A percentile compares a stretch with the other conserved stretches of the same genome.
Conservation (phyloP, 78 protist genomes). For the Dictyostelium intermedium region DNA sequence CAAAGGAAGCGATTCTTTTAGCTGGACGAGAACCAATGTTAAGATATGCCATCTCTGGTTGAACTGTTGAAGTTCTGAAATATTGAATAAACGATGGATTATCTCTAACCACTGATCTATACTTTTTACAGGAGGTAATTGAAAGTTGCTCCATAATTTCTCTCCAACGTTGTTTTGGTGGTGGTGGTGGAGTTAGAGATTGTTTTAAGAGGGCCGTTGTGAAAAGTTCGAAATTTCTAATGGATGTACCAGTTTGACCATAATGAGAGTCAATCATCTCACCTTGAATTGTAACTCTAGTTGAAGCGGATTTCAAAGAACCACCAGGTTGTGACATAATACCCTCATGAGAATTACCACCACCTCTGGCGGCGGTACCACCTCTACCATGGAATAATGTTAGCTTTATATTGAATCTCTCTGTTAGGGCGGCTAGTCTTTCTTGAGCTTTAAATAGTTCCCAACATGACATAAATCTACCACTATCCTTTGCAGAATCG, state of each 20-base stretch:
- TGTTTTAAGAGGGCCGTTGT: conserved; percentile 80
- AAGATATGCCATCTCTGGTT: conserved; percentile 49
- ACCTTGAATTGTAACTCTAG: conserved; percentile 89
- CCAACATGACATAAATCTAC: conserved; percentile 82
- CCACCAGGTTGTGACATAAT: conserved; percentile 88
- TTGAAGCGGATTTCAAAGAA: conserved; percentile 25
- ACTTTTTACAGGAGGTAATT: conserved; percentile 46
- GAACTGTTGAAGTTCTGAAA: conserved; percentile 84
- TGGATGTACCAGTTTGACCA: conserved; percentile 35
- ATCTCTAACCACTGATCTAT: conserved; percentile 67
- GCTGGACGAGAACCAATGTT: conserved; percentile 85
- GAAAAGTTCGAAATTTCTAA: conserved; percentile 74
- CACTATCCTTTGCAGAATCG: conserved; percentile 86
- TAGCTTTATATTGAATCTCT: conserved; percentile 16
- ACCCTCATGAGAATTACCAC: conserved; percentile 81
- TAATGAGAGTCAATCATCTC: conserved; percentile 82
- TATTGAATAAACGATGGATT: conserved; percentile 79
- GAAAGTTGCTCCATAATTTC: conserved; percentile 75
- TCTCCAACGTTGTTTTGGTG: conserved; percentile 74
- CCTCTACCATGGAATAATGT: conserved; percentile 90
- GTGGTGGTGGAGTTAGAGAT: conserved; percentile 73
- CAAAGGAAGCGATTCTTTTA: conserved; percentile 30
- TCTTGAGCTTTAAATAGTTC: conserved; percentile 78
- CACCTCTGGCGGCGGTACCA: conserved; percentile 85
- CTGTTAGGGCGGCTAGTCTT: conserved; percentile 24